Evolutionary conservation across 106 monocot species (phyloP), one percentile per base, ranked within the genome.

Genomic region (Acorus calamus): DNA sequence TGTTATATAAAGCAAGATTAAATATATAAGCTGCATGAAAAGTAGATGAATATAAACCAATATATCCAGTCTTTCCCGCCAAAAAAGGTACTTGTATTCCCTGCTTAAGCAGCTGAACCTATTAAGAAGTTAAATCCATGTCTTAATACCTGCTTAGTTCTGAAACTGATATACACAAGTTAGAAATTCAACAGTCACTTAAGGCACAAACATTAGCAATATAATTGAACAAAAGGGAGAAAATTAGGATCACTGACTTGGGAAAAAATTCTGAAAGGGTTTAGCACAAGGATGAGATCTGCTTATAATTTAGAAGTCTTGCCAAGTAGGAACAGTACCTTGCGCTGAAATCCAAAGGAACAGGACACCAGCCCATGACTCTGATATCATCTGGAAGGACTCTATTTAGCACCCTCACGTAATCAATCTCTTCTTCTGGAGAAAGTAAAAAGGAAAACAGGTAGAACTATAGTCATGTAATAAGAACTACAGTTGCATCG

Each of bases 91-190:
- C 62, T 65, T 88, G 60, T 98, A 98, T 70, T 87, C 91, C 62
- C 96, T 91, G 68, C 85, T 69, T 61, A 98, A 74, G 69, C 96
- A 98, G 73, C 80, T 88, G 73, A 96, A 96, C 75, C 94, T 96
- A 76, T 66, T 28, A 28, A 80, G 77, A 4, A 44, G 45, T 11
- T 63, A 43, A 28, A 28, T 28, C 28, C 28, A 28, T 28, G 28
- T 28, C 28, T 28, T 28, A 28, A 28, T 28, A 28, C 28, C 28
- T 28, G 28, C 28, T 28, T 28, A 28, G 28, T 28, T 28, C 28
- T 28, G 28, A 28, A 28, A 28, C 28, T 28, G 28, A 28, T 28
- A 28, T 28, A 28, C 28, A 28, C 28, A 28, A 28, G 1, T 28
- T 28, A 28, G 28, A 28, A 28, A 28, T 28, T 0, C 28, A 28